Evolutionary conservation across 139 green algal species (phyloP).

Genomic region (Asterochloris erici): DNA sequence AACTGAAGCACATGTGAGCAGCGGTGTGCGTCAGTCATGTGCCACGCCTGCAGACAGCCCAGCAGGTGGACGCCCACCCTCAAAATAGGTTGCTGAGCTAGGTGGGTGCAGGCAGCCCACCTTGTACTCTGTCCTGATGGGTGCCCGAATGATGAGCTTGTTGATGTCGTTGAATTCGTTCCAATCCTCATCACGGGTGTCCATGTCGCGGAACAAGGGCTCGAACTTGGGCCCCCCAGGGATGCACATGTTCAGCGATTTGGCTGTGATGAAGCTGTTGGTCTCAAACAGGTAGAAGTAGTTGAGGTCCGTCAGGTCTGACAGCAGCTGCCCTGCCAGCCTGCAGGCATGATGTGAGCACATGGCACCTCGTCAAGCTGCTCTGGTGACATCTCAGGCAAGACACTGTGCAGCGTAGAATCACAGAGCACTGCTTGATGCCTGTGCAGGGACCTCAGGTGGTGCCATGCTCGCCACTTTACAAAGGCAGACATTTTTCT

Average conservation of each 20-base stretch:
- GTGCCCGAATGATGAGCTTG: conserved; percentile 98
- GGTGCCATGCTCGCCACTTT: too few species aligned
- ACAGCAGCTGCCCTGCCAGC: conserved; percentile 83
- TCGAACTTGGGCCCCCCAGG: conserved; percentile 99
- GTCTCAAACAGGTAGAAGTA: conserved; percentile 99
- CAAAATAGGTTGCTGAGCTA: too few species aligned
- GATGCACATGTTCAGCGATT: conserved; percentile 97
- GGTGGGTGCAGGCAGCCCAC: conserved; percentile 1
- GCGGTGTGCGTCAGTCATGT: too few species aligned
- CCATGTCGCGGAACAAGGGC: conserved; percentile 96
- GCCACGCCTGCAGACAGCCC: too few species aligned
- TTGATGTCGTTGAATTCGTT: conserved; percentile 99
- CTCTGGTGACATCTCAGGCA: too few species aligned
- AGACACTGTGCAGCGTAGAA: too few species aligned
- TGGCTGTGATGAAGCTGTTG: conserved; percentile 83
- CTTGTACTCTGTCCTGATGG: conserved; percentile 88
- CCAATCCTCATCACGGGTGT: conserved; percentile 94
- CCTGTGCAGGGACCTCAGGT: too few species aligned
- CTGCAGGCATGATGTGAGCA: conserved; percentile 1
- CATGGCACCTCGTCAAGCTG: too few species aligned
- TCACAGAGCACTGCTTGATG: too few species aligned
- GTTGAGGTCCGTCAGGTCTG: conserved; percentile 95
- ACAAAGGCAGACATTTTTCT: too few species aligned
- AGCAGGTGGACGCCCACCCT: too few species aligned
- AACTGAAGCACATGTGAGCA: too few species aligned